Conservation (phyloP, 169 alveolate species). For the Cryptosporidium xiaoi region DNA sequence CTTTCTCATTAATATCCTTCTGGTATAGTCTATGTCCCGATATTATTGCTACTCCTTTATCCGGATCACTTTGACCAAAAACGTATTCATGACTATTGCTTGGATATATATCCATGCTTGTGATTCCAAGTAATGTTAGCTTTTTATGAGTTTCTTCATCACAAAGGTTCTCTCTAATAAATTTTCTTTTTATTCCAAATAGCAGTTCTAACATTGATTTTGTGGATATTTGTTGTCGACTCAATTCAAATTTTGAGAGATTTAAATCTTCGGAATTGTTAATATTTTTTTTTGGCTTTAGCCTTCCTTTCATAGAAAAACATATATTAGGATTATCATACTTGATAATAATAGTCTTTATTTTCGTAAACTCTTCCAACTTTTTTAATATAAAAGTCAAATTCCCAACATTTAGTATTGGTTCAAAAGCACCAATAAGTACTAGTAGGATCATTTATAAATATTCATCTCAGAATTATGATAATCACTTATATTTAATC, state of each 20-base stretch:
- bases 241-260: neutral
- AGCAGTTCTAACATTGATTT: conserved; percentile 27
- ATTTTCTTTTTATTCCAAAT: conserved; percentile 9
- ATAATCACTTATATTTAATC: too few relatives aligned
- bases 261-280: too few relatives aligned
- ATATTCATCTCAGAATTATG: too few relatives aligned
- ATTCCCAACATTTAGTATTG: conserved; percentile 8
- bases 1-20: conserved; percentile 6
- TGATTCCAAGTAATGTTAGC: conserved; percentile 44
- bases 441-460: conserved; percentile 27
- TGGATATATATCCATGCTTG: conserved; percentile 63
- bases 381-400: conserved; percentile 32
- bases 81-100: conserved; percentile 28
- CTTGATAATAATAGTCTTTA: conserved; percentile 7
- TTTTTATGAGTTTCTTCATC: neutral
- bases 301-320: conserved; percentile 28
- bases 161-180: neutral
- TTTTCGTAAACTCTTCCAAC: conserved; percentile 25
- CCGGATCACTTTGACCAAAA: conserved; percentile 69
- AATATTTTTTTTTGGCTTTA: neutral
- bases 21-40: conserved; percentile 47
- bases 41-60: conserved; percentile 62
- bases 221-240: conserved; percentile 33
- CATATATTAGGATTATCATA: neutral
- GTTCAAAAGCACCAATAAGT: conserved; percentile 65